These are phyloP conservation scores for Russula emetica DNA, from an alignment of 768 basidiomycete genomes.

Conservation along the genomic window DNA sequence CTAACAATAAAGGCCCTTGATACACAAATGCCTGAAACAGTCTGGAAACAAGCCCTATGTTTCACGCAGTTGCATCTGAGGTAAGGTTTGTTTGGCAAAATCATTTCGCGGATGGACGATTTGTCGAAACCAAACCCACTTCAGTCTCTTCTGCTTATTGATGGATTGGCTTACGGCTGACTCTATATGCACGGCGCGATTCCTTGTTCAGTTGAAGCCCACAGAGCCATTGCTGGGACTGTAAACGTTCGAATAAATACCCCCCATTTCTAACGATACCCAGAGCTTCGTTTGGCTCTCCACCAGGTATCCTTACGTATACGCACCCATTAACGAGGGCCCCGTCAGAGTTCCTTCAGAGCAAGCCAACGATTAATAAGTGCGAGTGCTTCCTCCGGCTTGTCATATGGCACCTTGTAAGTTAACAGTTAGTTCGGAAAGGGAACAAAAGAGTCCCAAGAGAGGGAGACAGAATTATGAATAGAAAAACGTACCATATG, in stretches of 20 bases:
- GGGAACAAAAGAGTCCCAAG: not conserved
- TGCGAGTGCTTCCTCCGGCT: constrained; percentile 50
- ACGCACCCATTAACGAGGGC: too few relatives aligned
- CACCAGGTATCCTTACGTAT: not conserved
- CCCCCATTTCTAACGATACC: not conserved
- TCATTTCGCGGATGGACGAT: too few relatives aligned
- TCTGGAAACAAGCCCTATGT: too few relatives aligned
- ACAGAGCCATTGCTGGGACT: not conserved
- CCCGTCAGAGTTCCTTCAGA: constrained; percentile 5
- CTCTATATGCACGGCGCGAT: not conserved
- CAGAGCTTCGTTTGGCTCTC: too few relatives aligned
- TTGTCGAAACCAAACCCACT: too few relatives aligned
- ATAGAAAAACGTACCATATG: constrained; percentile 54
- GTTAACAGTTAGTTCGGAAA: not conserved
- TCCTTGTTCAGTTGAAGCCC: not conserved
- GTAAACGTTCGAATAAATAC: not conserved
- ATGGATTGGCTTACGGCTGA: too few relatives aligned
- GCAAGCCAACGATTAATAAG: constrained; percentile 50
- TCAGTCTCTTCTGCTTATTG: too few relatives aligned
- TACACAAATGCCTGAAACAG: too few relatives aligned
- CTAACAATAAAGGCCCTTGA: too few relatives aligned
- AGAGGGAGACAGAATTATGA: not conserved
- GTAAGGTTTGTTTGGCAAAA: too few relatives aligned
- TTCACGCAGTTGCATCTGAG: too few relatives aligned
- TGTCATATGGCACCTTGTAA: constrained; percentile 56